Conservation (phyloP, 768 basidiomycete species). For the Glaciozyma martinii region DNA sequence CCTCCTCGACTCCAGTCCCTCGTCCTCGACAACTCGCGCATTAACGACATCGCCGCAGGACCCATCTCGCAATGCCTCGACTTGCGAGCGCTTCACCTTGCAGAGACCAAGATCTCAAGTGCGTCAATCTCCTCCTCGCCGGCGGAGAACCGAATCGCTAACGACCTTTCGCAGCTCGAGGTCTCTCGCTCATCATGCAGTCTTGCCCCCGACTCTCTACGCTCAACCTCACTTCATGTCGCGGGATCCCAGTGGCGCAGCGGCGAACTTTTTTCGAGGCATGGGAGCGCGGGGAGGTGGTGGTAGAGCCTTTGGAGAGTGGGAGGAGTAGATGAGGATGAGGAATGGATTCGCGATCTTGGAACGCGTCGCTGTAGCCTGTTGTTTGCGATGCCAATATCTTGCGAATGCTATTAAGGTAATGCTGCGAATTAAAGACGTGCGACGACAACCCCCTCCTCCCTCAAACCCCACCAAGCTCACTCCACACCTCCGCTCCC, state of each 20-base stretch:
- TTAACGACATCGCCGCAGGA: constrained; percentile 18
- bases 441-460: too few species aligned
- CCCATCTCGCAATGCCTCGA: constrained; percentile 18
- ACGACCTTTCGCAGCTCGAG: constrained; percentile 11
- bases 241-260: constrained; percentile 31
- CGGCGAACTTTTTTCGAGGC: constrained; percentile 32
- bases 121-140: background rate
- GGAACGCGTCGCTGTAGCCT: too few species aligned
- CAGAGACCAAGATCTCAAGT: constrained; percentile 29
- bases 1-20: constrained; percentile 21
- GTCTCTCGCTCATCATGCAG: constrained; percentile 23
- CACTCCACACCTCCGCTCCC: background rate
- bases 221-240: constrained; percentile 32
- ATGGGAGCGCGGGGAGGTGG: background rate
- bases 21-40: constrained; percentile 26
- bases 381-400: too few species aligned
- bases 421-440: too few species aligned
- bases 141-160: background rate
- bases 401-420: too few species aligned
- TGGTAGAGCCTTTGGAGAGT: too few species aligned
- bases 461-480: background rate
- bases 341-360: too few species aligned
- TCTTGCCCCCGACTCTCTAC: constrained; percentile 24
- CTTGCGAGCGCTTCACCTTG: constrained; percentile 29
- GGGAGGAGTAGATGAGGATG: too few species aligned